Base-by-base conservation (phyloP, 805 yeast species). In the Myxozyma neotropica region DNA sequence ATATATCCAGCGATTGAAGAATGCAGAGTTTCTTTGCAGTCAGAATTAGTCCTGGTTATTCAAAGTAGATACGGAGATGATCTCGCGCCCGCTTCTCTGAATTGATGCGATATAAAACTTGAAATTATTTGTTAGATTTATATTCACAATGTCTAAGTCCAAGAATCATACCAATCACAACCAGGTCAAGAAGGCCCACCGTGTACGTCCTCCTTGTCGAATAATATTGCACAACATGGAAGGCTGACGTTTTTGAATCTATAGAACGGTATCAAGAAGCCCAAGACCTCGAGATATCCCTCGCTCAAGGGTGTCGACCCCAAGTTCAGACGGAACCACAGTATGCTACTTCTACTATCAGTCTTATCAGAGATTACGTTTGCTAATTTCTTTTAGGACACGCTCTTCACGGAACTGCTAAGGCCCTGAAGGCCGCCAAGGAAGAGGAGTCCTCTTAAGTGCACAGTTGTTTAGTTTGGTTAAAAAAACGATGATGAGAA, bases 151-250 rank as follows among this genome's bases (percentile, higher is more conserved):
- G 99, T 80, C 99, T 81, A 94, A 94, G 85, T 93, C 98, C 73
- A 94, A 94, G 97, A 94, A 94, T 84, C 98, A 94, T 81, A 94
- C 99, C 82, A 92, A 91, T 83, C 99, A 94, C 83, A 94, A 94
- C 95, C 98, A 93, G 83, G 89, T 88, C 91, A 88, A 82, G 80
- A 94, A 94, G 95, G 98, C 98, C 77, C 99, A 94, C 97, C 92
- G 87, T 80, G 69, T 65, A 66, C 27, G 69, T 64, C 13, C 36
- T 12, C 17, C 12, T 17, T 17, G 24, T 15, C 7, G 19, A 7
- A 6, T 19, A 15, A n/a, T 1, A 21, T 19, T 6, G 12, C 23
- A 36, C 5, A 2, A 12, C 27, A 4, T 33, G 4, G 6, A 12
- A 19, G 3, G 40, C 43, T 26, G n/a, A 13, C 27, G 26, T 35